Conservation (phyloP, 495 filamentous ascomycete species). For the Trichocladium uniseriatum region DNA sequence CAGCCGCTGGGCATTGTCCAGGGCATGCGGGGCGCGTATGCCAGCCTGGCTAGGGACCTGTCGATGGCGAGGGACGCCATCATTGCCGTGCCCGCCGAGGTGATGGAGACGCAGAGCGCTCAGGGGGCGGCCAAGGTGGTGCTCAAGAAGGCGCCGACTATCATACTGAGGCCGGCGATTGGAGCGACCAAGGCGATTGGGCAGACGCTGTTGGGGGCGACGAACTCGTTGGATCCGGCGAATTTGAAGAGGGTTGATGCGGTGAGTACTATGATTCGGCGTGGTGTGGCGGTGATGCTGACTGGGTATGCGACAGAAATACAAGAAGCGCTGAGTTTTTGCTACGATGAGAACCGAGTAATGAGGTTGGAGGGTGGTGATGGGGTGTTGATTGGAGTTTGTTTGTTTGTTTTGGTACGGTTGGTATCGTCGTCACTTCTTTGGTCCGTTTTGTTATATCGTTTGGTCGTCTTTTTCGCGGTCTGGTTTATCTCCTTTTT, state of each 20-base stretch:
- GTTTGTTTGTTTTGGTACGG: not conserved
- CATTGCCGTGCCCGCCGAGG: constrained; percentile 86
- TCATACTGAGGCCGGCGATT: constrained; percentile 83
- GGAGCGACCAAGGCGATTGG: constrained; percentile 85
- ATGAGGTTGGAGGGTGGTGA: not conserved
- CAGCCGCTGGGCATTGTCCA: constrained; percentile 82
- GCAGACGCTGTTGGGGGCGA: constrained; percentile 84
- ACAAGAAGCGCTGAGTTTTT: constrained; percentile 11
- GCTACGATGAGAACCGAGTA: not conserved
- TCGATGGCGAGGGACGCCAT: constrained; percentile 78
- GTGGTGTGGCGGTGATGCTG: not conserved
- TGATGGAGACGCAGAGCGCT: constrained; percentile 77
- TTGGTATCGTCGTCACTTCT: too few species aligned
- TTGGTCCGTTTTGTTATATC: not conserved
- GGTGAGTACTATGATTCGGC: constrained; percentile 55
- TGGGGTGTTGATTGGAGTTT: not conserved
- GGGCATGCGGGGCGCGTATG: constrained; percentile 72
- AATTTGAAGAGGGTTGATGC: constrained; percentile 79
- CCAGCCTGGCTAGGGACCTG: constrained; percentile 77
- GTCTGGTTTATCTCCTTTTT: not conserved
- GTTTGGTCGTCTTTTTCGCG: not conserved
- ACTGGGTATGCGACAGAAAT: constrained; percentile 12
- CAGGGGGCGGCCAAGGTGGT: constrained; percentile 76
- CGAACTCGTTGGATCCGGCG: constrained; percentile 79
- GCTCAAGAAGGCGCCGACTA: constrained; percentile 72